These are phyloP conservation scores for Tephrocybe sp. DNA, from an alignment of 768 basidiomycete genomes.

Conservation along the genomic window DNA sequence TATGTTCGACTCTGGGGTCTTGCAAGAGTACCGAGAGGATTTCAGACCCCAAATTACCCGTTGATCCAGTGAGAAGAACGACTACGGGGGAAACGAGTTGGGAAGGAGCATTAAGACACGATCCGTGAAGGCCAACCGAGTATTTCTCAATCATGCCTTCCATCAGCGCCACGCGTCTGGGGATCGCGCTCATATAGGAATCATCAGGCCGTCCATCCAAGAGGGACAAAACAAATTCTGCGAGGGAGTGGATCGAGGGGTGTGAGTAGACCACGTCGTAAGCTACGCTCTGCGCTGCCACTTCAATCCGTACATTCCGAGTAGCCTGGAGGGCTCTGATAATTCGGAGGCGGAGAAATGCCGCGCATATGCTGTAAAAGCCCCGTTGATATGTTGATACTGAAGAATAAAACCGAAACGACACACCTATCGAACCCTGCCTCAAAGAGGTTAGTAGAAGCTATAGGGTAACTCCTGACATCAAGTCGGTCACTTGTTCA, in stretches of 20 bases:
- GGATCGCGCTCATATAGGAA: too few relatives aligned
- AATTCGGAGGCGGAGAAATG: conserved; percentile 36
- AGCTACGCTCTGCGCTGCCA: background rate
- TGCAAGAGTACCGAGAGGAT: conserved; percentile 8
- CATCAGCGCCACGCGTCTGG: background rate
- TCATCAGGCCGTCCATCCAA: too few relatives aligned
- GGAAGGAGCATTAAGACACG: background rate
- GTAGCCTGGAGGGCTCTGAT: conserved; percentile 22
- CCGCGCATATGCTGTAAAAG: conserved; percentile 29
- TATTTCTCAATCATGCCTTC: conserved; percentile 40
- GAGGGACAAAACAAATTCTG: background rate
- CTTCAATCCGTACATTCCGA: background rate
- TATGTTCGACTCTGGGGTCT: background rate
- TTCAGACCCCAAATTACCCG: conserved; percentile 12
- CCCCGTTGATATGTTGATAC: background rate
- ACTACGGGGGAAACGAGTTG: background rate
- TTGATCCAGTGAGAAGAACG: conserved; percentile 14
- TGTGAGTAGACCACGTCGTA: background rate
- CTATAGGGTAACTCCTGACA: conserved; percentile 9
- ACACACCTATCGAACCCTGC: conserved; percentile 33
- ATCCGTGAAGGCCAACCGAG: conserved; percentile 4
- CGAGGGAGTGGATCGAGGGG: background rate
- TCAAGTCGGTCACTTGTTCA: conserved; percentile 9
- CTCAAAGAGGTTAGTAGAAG: conserved; percentile 27
- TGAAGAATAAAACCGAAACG: background rate